phyloP scores from a whole-genome alignment of 2,329 filamentous ascomycete species.

The Xylariaceae sp. region DNA sequence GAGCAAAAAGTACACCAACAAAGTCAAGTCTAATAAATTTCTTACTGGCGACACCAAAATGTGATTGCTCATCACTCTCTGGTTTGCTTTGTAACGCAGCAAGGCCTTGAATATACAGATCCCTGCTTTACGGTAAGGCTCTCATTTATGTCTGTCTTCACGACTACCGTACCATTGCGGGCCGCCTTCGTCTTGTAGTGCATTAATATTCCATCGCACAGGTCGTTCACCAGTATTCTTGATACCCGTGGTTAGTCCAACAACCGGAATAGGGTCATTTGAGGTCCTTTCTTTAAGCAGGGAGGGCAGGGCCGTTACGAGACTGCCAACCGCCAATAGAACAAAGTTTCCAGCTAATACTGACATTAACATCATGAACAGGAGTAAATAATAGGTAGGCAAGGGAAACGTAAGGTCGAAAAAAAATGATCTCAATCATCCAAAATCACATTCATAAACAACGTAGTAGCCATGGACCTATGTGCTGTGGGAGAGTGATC shows the following conservation, averaged over 20 bases:
- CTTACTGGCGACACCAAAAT: constrained; percentile 53
- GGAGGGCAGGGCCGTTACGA: constrained; percentile 4
- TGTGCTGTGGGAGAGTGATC: background rate
- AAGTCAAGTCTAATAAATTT: background rate
- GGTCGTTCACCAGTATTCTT: constrained; percentile 45
- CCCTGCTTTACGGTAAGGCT: constrained; percentile 38
- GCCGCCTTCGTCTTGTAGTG: constrained; percentile 39
- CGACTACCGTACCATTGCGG: constrained; percentile 30
- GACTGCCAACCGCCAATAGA: constrained; percentile 8
- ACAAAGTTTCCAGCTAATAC: constrained; percentile 2
- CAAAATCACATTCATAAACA: background rate
- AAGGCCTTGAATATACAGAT: constrained; percentile 53
- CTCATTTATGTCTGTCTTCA: background rate
- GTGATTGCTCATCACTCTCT: constrained; percentile 49
- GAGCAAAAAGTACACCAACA: background rate
- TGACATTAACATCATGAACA: constrained; percentile 1
- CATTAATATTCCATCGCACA: constrained; percentile 50
- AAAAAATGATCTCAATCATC: background rate
- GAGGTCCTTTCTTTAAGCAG: constrained; percentile 6
- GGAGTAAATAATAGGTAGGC: background rate
- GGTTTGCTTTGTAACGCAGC: constrained; percentile 45
- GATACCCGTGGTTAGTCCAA: constrained; percentile 32
- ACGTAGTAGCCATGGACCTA: background rate
- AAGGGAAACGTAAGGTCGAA: background rate
- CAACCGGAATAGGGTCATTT: constrained; percentile 23